phyloP scores from a whole-genome alignment of 495 filamentous ascomycete genomes.

The Physcia stellaris region DNA sequence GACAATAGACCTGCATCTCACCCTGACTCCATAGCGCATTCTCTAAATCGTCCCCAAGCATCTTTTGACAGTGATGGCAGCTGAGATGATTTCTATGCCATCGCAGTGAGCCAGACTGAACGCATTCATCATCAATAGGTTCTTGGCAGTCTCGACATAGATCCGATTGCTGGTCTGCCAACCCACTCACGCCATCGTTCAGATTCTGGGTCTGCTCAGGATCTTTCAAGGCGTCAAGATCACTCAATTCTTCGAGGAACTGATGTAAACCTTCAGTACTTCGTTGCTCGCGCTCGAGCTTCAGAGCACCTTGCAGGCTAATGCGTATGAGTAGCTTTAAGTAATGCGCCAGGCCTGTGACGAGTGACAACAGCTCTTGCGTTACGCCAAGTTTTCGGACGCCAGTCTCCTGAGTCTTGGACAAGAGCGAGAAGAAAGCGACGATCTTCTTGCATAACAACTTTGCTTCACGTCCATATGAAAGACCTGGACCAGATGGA shows the following conservation, averaged over 20 bases:
- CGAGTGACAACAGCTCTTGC: slow-evolving; percentile 85
- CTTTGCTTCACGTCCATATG: slow-evolving; percentile 90
- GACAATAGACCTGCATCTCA: slow-evolving; percentile 55
- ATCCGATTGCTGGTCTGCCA: slow-evolving; percentile 70
- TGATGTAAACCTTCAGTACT: slow-evolving; percentile 58
- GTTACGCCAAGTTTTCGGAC: slow-evolving; percentile 84
- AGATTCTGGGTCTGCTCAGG: slow-evolving; percentile 61
- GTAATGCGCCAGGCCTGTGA: slow-evolving; percentile 95
- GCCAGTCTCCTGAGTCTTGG: slow-evolving; percentile 84
- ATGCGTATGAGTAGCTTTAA: slow-evolving; percentile 96
- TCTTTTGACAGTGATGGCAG: slow-evolving; percentile 61
- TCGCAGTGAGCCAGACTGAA: slow-evolving; percentile 52
- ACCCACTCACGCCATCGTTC: slow-evolving; percentile 53
- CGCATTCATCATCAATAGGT: slow-evolving; percentile 89
- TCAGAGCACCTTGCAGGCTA: slow-evolving; percentile 83
- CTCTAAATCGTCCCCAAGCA: slow-evolving; percentile 47
- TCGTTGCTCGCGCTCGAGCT: slow-evolving; percentile 71
- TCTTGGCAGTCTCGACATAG: slow-evolving; percentile 67
- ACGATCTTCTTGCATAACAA: slow-evolving; percentile 99
- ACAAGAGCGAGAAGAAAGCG: slow-evolving; percentile 86
- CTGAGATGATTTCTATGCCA: slow-evolving; percentile 74
- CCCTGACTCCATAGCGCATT: slow-evolving; percentile 53
- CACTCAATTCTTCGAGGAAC: slow-evolving; percentile 69
- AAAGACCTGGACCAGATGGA: slow-evolving; percentile 44
- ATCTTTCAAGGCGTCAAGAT: slow-evolving; percentile 56